A percentile compares a stretch with the other conserved stretches of the same genome.
Evolutionary conservation across 192 early-diverging fungal species (phyloP).

Genomic region (Chytriomyces hyalinus): DNA sequence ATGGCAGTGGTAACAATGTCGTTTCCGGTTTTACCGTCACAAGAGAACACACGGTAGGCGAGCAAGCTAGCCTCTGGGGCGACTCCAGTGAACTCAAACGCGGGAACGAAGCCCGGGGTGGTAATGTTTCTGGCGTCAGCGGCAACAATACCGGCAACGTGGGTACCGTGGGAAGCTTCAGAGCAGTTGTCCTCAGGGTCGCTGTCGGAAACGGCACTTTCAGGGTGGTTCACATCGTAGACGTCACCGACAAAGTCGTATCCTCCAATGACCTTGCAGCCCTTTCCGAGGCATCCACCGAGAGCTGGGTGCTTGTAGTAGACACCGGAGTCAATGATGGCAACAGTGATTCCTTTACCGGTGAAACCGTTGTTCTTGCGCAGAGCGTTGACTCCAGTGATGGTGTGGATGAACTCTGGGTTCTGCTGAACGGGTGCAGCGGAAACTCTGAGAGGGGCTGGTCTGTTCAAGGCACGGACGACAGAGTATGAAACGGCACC

Average conservation of each 20-base stretch:
- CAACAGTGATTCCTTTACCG: slow-evolving; percentile 58
- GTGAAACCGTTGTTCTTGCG: slow-evolving; percentile 39
- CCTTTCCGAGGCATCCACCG: slow-evolving; percentile 50
- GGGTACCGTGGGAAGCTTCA: slow-evolving; percentile 52
- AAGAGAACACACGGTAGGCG: slow-evolving; percentile 74
- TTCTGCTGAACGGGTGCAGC: neutral
- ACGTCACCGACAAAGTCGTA: slow-evolving; percentile 52
- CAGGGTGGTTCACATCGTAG: slow-evolving; percentile 26
- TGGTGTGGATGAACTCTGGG: neutral
- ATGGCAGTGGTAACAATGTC: slow-evolving; percentile 82
- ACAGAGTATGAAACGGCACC: neutral
- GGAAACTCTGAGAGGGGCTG: neutral
- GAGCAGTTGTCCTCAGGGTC: slow-evolving; percentile 56
- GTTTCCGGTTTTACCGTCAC: slow-evolving; percentile 57
- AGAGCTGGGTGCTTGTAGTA: slow-evolving; percentile 60
- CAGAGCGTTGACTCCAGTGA: slow-evolving; percentile 39
- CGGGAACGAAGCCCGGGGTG: neutral
- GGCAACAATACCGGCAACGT: slow-evolving; percentile 55
- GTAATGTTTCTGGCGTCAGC: slow-evolving; percentile 42
- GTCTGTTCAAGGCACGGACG: neutral
- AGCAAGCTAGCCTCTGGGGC: slow-evolving; percentile 82
- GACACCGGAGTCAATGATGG: slow-evolving; percentile 57
- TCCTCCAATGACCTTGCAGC: slow-evolving; percentile 45
- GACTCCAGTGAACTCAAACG: slow-evolving; percentile 62
- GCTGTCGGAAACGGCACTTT: slow-evolving; percentile 33